A percentile compares a stretch with the other conserved stretches of the same genome.
Evolutionary conservation across 2,329 filamentous ascomycete species (phyloP).

Genomic region (Epicoccum nigrum): DNA sequence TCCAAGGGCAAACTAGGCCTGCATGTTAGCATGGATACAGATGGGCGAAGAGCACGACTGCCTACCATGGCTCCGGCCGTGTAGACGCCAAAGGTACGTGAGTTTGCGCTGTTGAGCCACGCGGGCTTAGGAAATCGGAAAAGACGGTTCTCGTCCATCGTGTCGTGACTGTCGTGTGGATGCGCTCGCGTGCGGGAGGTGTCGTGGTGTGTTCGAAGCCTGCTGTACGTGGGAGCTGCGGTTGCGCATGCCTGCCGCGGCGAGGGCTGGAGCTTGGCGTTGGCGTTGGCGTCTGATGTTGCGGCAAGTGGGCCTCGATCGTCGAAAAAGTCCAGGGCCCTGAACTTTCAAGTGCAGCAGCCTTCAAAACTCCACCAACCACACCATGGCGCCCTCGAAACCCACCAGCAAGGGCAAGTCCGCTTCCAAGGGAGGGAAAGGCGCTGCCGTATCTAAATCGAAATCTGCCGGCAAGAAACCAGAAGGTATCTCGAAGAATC

Average conservation of each 20-base stretch:
- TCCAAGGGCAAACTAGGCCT: slow-evolving; percentile 67
- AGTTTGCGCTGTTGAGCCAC: slow-evolving; percentile 70
- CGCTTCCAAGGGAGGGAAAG: slow-evolving; percentile 35
- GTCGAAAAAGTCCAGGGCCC: slow-evolving; percentile 33
- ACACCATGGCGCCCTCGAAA: slow-evolving; percentile 40
- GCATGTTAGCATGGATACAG: not conserved
- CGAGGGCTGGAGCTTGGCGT: slow-evolving; percentile 38
- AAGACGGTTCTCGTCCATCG: slow-evolving; percentile 61
- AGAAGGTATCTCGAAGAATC: slow-evolving; percentile 51
- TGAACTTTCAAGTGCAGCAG: slow-evolving; percentile 3
- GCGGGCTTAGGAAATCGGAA: slow-evolving; percentile 71
- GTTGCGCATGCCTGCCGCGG: slow-evolving; percentile 26
- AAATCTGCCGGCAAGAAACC: slow-evolving; percentile 41
- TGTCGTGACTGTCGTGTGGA: slow-evolving; percentile 9
- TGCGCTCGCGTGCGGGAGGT: slow-evolving; percentile 8
- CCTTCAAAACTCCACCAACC: slow-evolving; percentile 10
- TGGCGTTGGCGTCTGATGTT: slow-evolving; percentile 27
- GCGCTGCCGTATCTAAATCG: slow-evolving; percentile 35
- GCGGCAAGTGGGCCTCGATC: slow-evolving; percentile 27
- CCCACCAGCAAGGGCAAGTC: slow-evolving; percentile 28
- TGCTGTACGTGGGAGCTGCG: slow-evolving; percentile 19
- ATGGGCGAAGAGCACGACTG: slow-evolving; percentile 3
- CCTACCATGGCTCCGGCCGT: slow-evolving; percentile 68
- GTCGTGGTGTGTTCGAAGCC: slow-evolving; percentile 10
- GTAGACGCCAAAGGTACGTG: slow-evolving; percentile 70